Percentiles rank a stretch among this genome's conserved stretches.
Evolutionary conservation across 73 alveolate species (phyloP).

Genomic region (Paramecium tetraurelia): DNA sequence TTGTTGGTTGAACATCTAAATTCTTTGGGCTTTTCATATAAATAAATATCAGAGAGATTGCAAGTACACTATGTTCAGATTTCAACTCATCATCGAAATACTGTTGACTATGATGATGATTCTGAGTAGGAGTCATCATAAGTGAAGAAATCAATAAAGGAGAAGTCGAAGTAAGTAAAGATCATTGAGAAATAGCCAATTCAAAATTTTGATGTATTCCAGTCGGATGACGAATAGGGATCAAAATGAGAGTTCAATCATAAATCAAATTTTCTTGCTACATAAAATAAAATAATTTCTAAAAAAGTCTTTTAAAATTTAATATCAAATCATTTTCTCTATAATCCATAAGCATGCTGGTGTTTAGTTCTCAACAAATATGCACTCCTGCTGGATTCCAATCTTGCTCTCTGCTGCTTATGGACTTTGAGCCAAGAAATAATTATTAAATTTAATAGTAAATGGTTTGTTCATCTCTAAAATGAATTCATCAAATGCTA

Average conservation of each 20-base stretch:
- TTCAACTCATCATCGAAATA: constrained; percentile 45
- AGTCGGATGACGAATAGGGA: constrained; percentile 8
- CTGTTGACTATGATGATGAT: constrained; percentile 16
- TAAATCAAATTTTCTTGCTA: not conserved
- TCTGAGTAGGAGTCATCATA: not conserved
- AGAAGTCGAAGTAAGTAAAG: not conserved
- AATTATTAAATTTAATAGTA: not conserved
- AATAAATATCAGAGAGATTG: not conserved
- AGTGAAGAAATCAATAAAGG: not conserved
- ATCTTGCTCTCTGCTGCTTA: not conserved
- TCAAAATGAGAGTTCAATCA: not conserved
- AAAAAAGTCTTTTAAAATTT: not conserved
- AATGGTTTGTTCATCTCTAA: not conserved
- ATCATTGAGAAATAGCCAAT: not conserved
- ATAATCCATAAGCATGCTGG: not conserved
- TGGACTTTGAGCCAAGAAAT: not conserved
- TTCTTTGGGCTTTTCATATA: constrained; percentile 10
- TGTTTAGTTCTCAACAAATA: not conserved
- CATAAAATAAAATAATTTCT: not conserved
- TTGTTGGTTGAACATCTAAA: not conserved
- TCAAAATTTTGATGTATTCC: not conserved
- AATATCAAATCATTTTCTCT: not conserved
- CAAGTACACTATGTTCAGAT: constrained; percentile 44
- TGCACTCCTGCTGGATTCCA: not conserved
- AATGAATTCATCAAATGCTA: not conserved